Evolutionary conservation across 2,329 filamentous ascomycete species (phyloP).

Genomic region (Xylariaceae sp.): DNA sequence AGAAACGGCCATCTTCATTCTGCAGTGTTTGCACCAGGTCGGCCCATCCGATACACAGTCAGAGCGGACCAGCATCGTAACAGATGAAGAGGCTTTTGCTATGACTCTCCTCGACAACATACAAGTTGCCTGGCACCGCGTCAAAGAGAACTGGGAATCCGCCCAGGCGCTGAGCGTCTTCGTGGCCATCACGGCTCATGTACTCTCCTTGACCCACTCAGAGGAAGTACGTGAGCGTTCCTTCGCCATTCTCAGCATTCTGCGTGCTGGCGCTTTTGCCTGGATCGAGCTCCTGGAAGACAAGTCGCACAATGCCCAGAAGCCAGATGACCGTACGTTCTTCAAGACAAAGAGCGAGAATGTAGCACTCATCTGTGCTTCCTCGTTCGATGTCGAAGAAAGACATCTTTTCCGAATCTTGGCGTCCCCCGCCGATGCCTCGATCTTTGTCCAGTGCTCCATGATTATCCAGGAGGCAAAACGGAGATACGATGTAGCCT

Average conservation of each 20-base stretch:
- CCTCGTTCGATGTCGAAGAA: slow-evolving; percentile 9
- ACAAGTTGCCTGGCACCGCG: slow-evolving; percentile 2
- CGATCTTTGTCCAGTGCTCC: slow-evolving; percentile 12
- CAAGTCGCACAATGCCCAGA: slow-evolving; percentile 1
- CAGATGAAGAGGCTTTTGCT: slow-evolving; percentile 2
- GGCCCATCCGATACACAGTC: not conserved
- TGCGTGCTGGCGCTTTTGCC: slow-evolving; percentile 6
- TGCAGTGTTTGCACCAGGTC: slow-evolving; percentile 12
- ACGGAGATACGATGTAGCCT: not conserved
- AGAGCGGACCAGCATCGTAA: slow-evolving; percentile 1
- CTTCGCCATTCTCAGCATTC: slow-evolving; percentile 5
- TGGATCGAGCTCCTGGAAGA: slow-evolving; percentile 9
- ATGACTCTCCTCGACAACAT: slow-evolving; percentile 4
- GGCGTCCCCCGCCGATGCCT: not conserved
- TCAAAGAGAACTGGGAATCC: slow-evolving; percentile 13
- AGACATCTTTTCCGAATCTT: slow-evolving; percentile 1
- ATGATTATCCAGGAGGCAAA: slow-evolving; percentile 14
- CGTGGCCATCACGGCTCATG: not conserved
- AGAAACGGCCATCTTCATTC: slow-evolving; percentile 9
- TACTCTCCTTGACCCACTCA: slow-evolving; percentile 7
- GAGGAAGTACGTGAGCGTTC: not conserved
- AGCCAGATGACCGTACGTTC: slow-evolving; percentile 1
- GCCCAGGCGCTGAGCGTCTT: slow-evolving; percentile 8
- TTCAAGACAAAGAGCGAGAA: slow-evolving; percentile 6
- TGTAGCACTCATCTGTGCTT: slow-evolving; percentile 11